These are phyloP conservation scores for Tricholoma bakamatsutake DNA, from an alignment of 768 basidiomycete species.

Conservation along the genomic window DNA sequence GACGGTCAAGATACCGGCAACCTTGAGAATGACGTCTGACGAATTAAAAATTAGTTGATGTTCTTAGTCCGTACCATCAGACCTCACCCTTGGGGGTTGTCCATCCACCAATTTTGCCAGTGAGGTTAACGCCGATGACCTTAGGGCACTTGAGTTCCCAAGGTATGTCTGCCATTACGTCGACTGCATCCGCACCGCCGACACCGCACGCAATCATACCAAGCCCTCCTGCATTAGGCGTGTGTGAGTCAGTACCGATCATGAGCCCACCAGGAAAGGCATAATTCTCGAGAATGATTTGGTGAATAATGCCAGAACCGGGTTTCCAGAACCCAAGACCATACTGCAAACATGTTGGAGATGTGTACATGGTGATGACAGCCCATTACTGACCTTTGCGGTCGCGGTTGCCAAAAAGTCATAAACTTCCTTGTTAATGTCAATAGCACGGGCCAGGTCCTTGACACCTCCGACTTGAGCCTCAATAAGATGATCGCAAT, in stretches of 20 bases:
- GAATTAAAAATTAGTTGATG: background rate
- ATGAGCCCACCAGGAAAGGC: conserved; percentile 98
- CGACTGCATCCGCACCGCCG: conserved; percentile 98
- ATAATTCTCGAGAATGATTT: conserved; percentile 99
- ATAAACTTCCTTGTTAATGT: conserved; percentile 98
- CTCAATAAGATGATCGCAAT: conserved; percentile 99
- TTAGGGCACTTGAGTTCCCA: conserved; percentile 99
- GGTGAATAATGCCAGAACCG: conserved; percentile 98
- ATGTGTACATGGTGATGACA: background rate
- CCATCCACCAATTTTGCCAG: conserved; percentile 94
- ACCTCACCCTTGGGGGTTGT: conserved; percentile 88
- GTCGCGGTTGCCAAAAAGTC: conserved; percentile 98
- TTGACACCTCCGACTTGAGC: conserved; percentile 91
- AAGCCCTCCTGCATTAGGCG: conserved; percentile 98
- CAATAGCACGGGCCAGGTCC: conserved; percentile 88
- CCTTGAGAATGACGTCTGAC: conserved; percentile 95
- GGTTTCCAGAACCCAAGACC: conserved; percentile 99
- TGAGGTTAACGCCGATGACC: conserved; percentile 95
- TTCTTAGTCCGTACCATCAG: background rate
- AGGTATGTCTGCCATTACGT: conserved; percentile 96
- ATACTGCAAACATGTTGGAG: conserved; percentile 45
- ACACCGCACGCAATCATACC: conserved; percentile 99
- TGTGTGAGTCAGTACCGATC: conserved; percentile 99
- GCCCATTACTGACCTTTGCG: conserved; percentile 58
- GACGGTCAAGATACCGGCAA: conserved; percentile 97